Percentiles rank a stretch among this genome's conserved stretches.
phyloP scores from a whole-genome alignment of 2,329 filamentous ascomycete species.

The Ceratocystis huliohia region DNA sequence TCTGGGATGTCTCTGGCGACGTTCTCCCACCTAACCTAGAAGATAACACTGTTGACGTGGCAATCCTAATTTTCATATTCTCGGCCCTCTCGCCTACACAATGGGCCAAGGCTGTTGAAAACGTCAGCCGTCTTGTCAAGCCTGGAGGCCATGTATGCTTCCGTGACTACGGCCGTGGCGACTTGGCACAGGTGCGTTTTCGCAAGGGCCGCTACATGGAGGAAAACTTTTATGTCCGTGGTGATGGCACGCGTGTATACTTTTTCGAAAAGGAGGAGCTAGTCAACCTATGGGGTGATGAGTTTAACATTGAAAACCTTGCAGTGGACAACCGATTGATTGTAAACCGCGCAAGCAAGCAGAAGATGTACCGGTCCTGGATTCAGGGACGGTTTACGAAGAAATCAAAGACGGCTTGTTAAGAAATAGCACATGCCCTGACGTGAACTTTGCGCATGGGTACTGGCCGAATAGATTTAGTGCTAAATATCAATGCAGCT shows the following conservation, averaged over 20 bases:
- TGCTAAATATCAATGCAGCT: no score
- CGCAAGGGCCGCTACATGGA: slow-evolving; percentile 89
- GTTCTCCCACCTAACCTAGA: slow-evolving; percentile 62
- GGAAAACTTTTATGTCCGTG: slow-evolving; percentile 94
- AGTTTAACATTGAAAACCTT: slow-evolving; percentile 49
- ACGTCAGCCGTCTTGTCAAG: slow-evolving; percentile 72
- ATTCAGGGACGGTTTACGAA: slow-evolving; percentile 74
- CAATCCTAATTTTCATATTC: slow-evolving; percentile 95
- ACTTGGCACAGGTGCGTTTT: slow-evolving; percentile 91
- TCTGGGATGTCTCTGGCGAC: slow-evolving; percentile 77
- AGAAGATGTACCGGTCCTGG: slow-evolving; percentile 99
- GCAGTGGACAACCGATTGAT: slow-evolving; percentile 79
- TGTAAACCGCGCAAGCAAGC: slow-evolving; percentile 75
- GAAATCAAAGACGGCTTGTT: slow-evolving; percentile 32
- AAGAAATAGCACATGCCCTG: not conserved
- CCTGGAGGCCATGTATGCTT: slow-evolving; percentile 89
- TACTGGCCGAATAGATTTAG: no score
- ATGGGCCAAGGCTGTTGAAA: slow-evolving; percentile 70
- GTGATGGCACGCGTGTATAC: slow-evolving; percentile 91
- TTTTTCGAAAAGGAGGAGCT: slow-evolving; percentile 89
- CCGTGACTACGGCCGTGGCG: slow-evolving; percentile 89
- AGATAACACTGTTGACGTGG: slow-evolving; percentile 75
- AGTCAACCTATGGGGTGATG: slow-evolving; percentile 59
- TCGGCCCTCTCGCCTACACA: slow-evolving; percentile 75
- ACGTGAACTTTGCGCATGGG: slow-evolving; percentile 7